These are phyloP conservation scores for Trichosporon asahii DNA, from an alignment of 1,284 basidiomycete genomes.

Conservation along the genomic window DNA sequence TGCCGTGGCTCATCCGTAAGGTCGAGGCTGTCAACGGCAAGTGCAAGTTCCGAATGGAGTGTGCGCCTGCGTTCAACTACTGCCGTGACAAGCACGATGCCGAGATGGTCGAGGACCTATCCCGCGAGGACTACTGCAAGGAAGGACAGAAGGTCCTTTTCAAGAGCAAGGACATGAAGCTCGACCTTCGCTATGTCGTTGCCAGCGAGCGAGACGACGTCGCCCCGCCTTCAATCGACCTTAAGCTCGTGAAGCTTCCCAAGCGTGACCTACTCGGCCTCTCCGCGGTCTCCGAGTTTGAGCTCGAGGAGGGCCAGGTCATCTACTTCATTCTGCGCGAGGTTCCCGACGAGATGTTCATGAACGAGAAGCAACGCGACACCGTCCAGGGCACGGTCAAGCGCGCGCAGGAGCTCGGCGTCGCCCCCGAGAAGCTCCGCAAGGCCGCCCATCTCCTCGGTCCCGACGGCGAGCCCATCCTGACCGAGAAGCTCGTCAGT, in stretches of 20 bases:
- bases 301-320: slow-evolving; percentile 73
- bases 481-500: slow-evolving; percentile 56
- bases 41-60: slow-evolving; percentile 73
- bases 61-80: slow-evolving; percentile 91
- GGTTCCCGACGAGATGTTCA: slow-evolving; percentile 33
- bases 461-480: slow-evolving; percentile 59
- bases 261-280: slow-evolving; percentile 42
- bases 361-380: background rate
- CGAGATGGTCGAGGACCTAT: slow-evolving; percentile 55
- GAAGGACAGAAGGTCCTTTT: slow-evolving; percentile 67
- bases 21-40: slow-evolving; percentile 79
- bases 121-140: slow-evolving; percentile 43
- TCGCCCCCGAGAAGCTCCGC: slow-evolving; percentile 57
- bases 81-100: slow-evolving; percentile 70
- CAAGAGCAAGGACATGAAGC: slow-evolving; percentile 58
- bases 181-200: slow-evolving; percentile 72
- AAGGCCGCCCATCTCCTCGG: slow-evolving; percentile 58
- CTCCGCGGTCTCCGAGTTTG: slow-evolving; percentile 52
- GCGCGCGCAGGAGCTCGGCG: slow-evolving; percentile 49
- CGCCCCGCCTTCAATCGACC: slow-evolving; percentile 56
- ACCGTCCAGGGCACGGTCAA: background rate
- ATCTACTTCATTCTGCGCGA: slow-evolving; percentile 78
- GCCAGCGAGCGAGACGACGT: slow-evolving; percentile 37
- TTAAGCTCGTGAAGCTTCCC: slow-evolving; percentile 55
- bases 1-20: slow-evolving; percentile 82